phyloP scores from a whole-genome alignment of 1,139 yeast genomes.

The Yamadazyma blattariae region DNA sequence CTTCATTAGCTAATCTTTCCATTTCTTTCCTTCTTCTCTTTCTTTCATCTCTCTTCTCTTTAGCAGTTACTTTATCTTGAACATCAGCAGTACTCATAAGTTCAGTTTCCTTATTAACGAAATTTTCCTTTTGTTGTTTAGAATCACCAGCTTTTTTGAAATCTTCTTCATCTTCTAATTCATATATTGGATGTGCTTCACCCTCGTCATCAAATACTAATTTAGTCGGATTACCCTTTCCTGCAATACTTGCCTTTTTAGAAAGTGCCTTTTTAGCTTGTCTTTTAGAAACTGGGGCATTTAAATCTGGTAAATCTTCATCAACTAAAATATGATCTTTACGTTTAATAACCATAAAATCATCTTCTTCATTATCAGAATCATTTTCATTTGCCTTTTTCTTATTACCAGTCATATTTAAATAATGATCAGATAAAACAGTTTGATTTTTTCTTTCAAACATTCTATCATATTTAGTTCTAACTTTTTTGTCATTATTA shows the following conservation, averaged over 20 bases:
- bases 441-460: constrained; percentile 93
- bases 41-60: constrained; percentile 80
- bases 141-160: constrained; percentile 80
- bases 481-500: constrained; percentile 43
- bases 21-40: constrained; percentile 84
- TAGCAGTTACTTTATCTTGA: constrained; percentile 79
- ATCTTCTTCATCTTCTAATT: constrained; percentile 85
- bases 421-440: constrained; percentile 83
- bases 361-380: constrained; percentile 47
- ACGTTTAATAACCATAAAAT: constrained; percentile 78
- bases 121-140: constrained; percentile 61
- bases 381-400: constrained; percentile 30
- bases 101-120: constrained; percentile 61
- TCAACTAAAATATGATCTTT: constrained; percentile 67
- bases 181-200: constrained; percentile 83
- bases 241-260: constrained; percentile 69
- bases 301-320: constrained; percentile 60
- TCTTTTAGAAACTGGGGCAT: constrained; percentile 73
- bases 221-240: constrained; percentile 71
- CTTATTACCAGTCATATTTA: constrained; percentile 57
- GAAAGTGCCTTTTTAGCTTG: constrained; percentile 87
- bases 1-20: constrained; percentile 53
- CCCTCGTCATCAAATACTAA: constrained; percentile 94
- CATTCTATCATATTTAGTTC: constrained; percentile 94
- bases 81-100: constrained; percentile 70